Evolutionary conservation across 129 eudicot genomes (phyloP), one percentile per base, ranked within the genome.

Genomic region (Flaveria brownii): DNA sequence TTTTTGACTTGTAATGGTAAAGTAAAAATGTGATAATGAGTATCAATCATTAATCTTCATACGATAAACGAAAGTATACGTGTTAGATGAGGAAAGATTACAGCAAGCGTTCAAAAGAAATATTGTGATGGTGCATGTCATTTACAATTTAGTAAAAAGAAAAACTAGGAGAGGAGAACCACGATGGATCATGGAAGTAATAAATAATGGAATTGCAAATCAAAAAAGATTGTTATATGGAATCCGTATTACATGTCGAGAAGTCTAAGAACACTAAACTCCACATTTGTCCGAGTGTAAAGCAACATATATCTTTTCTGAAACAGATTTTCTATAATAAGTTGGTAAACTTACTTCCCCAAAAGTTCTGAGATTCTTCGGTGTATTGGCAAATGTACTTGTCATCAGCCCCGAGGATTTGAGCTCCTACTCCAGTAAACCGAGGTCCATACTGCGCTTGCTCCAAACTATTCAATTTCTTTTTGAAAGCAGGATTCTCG

Each of bases 401-500:
- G 79, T 94, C 93, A 84, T 91, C 85, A 51, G 97, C 87, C 62
- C 98, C 98, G 52, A 94, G 93, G 74, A 94, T 89, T 75, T 94
- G 98, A 75, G 96, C 97, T 47, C 93, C 98, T 42, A 91, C 93
- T 78, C 98, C 98, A 20, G 98, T 94, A 80, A 80, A 87, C 39
- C 97, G 85, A 54, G 84, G 83, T 52, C 98, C 98, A 81, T 86
- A 74, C 75, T 87, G 92, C 55, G 79, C 22, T 81, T 87, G 88
- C 86, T 94, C 98, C 33, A 88, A 77, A 62, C 67, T 50, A 78
- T 71, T 91, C 84, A 91, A 80, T 72, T 71, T 76, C 78, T 80
- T 89, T 11, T 78, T 70, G 51, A 94, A 94, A 71, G 96, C 88
- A 65, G 98, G 98, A 87, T 85, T 94, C 85, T 94, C 97, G 15